phyloP scores from a whole-genome alignment of 129 eudicot species.

The Artemisia annua region DNA sequence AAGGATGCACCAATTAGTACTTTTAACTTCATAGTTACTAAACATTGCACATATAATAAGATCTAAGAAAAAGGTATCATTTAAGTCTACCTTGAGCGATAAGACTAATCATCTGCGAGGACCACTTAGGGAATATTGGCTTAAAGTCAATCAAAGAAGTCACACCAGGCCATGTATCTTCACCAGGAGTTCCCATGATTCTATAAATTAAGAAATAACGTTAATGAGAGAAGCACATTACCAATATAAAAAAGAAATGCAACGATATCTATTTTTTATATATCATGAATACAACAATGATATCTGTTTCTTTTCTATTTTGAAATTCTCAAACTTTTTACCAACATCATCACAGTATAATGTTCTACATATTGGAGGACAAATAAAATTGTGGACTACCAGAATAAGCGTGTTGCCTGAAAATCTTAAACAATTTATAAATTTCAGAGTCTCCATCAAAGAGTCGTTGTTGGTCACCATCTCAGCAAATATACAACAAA shows the following conservation, averaged over 20 bases:
- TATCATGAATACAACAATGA: too few species aligned
- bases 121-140: too few species aligned
- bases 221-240: background rate
- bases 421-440: constrained; percentile 80
- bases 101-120: too few species aligned
- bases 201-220: constrained; percentile 43
- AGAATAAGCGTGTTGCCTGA: constrained; percentile 51
- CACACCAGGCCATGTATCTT: constrained; percentile 72
- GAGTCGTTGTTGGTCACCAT: constrained; percentile 84
- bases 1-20: constrained; percentile 21
- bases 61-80: too few species aligned
- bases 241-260: background rate
- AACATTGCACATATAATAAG: background rate
- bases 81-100: too few species aligned
- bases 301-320: too few species aligned
- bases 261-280: background rate
- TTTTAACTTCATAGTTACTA: background rate
- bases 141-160: too few species aligned
- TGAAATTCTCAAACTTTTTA: background rate
- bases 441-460: constrained; percentile 97
- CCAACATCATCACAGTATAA: background rate
- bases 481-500: constrained; percentile 98
- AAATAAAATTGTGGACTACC: background rate
- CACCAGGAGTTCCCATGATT: constrained; percentile 90
- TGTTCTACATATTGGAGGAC: too few species aligned